phyloP scores from a whole-genome alignment of 2,329 filamentous ascomycete genomes.

The Fusarium metavorans region DNA sequence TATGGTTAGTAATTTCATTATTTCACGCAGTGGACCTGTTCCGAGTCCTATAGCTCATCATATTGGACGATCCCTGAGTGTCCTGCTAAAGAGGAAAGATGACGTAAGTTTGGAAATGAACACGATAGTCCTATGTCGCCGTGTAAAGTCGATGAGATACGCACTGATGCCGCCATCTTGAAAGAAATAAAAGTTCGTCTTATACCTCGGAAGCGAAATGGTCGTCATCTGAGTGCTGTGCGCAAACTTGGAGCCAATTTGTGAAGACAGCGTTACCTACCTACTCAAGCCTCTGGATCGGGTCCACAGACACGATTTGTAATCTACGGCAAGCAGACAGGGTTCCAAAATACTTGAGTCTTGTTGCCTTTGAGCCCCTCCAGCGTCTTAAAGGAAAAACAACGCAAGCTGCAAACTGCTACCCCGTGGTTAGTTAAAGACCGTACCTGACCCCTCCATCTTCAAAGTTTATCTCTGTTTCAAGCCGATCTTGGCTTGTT shows the following conservation, averaged over 20 bases:
- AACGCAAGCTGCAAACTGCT: background rate
- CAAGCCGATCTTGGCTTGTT: background rate
- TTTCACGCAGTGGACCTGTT: background rate
- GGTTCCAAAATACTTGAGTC: background rate
- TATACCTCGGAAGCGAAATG: background rate
- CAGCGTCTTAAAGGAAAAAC: background rate
- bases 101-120: background rate
- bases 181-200: background rate
- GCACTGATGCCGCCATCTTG: background rate
- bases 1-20: background rate
- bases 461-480: background rate
- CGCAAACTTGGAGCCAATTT: background rate
- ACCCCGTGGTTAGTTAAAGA: background rate
- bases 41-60: background rate
- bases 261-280: background rate
- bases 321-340: background rate
- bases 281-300: background rate
- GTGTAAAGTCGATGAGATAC: background rate
- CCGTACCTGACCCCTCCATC: background rate
- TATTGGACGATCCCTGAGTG: background rate
- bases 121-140: background rate
- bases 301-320: background rate
- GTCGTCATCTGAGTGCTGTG: too few species aligned
- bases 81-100: background rate
- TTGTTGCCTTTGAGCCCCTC: background rate